These are phyloP conservation scores for Leishmania tarentolae DNA, from an alignment of 208 protist species.

Conservation along the genomic window DNA sequence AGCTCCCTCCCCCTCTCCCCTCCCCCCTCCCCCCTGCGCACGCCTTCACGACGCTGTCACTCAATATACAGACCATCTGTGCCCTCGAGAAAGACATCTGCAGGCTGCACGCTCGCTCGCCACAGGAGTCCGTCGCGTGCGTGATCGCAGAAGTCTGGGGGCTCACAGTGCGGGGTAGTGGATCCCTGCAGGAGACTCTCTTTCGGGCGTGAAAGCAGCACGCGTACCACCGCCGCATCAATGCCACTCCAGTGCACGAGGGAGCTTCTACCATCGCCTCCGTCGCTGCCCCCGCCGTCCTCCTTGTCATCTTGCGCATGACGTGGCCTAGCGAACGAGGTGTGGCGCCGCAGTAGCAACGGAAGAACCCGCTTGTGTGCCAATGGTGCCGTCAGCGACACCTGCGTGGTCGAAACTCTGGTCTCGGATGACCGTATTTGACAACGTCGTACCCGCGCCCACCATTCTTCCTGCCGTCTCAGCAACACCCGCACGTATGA, in stretches of 20 bases:
- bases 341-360: not conserved
- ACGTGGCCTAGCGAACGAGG: not conserved
- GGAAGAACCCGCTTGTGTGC: slow-evolving; percentile 7
- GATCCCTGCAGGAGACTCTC: slow-evolving; percentile 40
- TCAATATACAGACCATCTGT: slow-evolving; percentile 28
- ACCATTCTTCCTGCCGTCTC: slow-evolving; percentile 13
- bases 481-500: slow-evolving; percentile 19
- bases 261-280: not conserved
- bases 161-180: slow-evolving; percentile 76
- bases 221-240: not conserved
- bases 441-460: slow-evolving; percentile 2
- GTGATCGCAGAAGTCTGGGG: slow-evolving; percentile 45
- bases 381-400: not conserved
- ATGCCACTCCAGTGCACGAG: slow-evolving; percentile 18
- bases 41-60: not conserved
- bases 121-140: slow-evolving; percentile 21
- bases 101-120: slow-evolving; percentile 5
- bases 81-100: slow-evolving; percentile 39
- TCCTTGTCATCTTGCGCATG: not conserved
- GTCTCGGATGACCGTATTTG: not conserved
- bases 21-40: too few relatives aligned
- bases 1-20: not conserved
- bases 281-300: not conserved
- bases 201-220: slow-evolving; percentile 25
- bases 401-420: not conserved